Evolutionary conservation across 129 eudicot genomes (phyloP), one percentile per base, ranked within the genome.

Genomic region (Flaveria linearis): DNA sequence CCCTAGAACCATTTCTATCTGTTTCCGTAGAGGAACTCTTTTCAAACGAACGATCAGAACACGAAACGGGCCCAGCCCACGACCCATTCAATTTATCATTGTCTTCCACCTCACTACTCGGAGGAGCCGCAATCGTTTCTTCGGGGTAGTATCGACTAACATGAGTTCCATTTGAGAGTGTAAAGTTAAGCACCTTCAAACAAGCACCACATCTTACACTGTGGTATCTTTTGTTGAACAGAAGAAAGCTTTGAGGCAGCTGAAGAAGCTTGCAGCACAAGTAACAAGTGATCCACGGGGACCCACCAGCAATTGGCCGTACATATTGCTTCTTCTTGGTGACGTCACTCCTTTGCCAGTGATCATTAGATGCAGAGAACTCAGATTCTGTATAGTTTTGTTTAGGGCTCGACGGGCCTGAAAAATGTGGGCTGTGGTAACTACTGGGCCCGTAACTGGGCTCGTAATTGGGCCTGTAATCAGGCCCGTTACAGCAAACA

Each of bases 211-310:
- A 93, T 76, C 74, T 80, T 71, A 93, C 72, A 68, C 73, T 81
- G 71, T 88, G 93, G 86, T 68, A 86, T 76, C 79, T 79, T 76
- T 78, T 90, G 33, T 80, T 84, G 82, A 84, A 84, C 20, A 88
- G 74, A 28, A 90, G 91, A 75, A 90, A 93, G 69, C 92, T 92
- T 77, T 78, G 89, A 30, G 98, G 98, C 71, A 93, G 76, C 73
- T 85, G 97, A 50, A 93, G 84, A 42, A 87, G 65, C 64, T 82
- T 80, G 10, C 70, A 82, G 83, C 98, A 93, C 30, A 70, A 56
- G 68, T 88, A 87, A 78, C 98, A 93, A 13, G 83, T 45, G 14
- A 93, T 30, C 72, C 90, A 71, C 1, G 98, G 98, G 13, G 92
- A 81, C 50, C 97, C 98, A 39, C 97, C 91, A 12, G 97, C 88